Evolutionary conservation across 2,329 filamentous ascomycete species (phyloP), one percentile per base, ranked within the genome.

Genomic region (Sodiomyces alkalinus): DNA sequence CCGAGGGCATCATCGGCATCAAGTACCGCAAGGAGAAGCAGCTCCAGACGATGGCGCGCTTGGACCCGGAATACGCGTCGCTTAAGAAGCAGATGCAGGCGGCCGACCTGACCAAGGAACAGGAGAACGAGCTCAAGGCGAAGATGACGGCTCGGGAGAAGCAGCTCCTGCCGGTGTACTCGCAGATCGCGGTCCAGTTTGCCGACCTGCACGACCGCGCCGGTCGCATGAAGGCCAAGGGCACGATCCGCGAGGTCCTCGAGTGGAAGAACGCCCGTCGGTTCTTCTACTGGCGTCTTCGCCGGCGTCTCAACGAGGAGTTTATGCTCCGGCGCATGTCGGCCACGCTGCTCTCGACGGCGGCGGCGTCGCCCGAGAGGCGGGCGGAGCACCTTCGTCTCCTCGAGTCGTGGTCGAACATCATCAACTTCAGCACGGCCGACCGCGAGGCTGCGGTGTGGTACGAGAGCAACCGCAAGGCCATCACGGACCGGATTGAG

Each of bases 261-360:
- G 70, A 78, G 46, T 96, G 87, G 90, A 66, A 72, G 51, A 80
- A 93, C 44, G 77, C 87, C 7, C 78, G 90, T 40, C 79, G 87
- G 49, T 96, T 90, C 81, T 96, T 98, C 68, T 98, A 96, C 79
- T 98, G 92, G 90, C 87, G 90, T 57, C 77, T 94, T 37, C 86
- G 92, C 56, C 80, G 90, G 51, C 75, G 90, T 59, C 68, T 98
- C 50, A 96, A 92, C 57, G 90, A 98, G 62, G 90, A 98, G 61
- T 82, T 92, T 55, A 83, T 98, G 44, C 68, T 98, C 53, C 90
- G 86, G 62, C 83, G 83, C 58, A 82, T 98, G 70, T 63, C 61
- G 5, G 40, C 52, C 7, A 50, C 54, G 8, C 41, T 52, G 3
- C 38, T 49, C 33, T 39, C 49, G 19, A 47, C 58, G 26, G 53